Evolutionary conservation across 352 stramenopile genomes (phyloP).

Genomic region (Globisporangium radiosum): DNA sequence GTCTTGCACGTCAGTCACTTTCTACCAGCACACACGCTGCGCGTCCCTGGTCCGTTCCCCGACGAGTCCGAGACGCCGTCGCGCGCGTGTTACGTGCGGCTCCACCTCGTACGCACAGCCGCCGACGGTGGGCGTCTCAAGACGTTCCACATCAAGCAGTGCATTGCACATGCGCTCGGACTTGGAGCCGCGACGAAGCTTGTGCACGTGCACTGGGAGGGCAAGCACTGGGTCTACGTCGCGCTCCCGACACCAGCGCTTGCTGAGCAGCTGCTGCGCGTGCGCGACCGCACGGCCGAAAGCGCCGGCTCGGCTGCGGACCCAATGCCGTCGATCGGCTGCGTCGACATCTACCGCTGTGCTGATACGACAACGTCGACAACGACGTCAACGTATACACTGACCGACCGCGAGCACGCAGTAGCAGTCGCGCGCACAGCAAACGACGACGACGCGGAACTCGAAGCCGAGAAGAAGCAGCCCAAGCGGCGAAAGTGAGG

Average conservation of each 20-base stretch:
- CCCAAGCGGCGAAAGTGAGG: slow-evolving; percentile 4
- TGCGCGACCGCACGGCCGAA: slow-evolving; percentile 25
- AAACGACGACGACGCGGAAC: slow-evolving; percentile 1
- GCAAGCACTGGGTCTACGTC: slow-evolving; percentile 40
- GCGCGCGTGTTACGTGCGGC: slow-evolving; percentile 42
- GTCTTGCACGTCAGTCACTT: slow-evolving; percentile 59
- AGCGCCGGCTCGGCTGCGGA: slow-evolving; percentile 32
- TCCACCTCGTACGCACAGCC: slow-evolving; percentile 49
- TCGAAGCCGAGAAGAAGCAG: slow-evolving; percentile 8
- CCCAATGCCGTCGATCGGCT: slow-evolving; percentile 58
- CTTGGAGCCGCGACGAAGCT: slow-evolving; percentile 27
- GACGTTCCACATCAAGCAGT: slow-evolving; percentile 74
- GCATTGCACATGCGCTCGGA: slow-evolving; percentile 42
- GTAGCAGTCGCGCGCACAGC: not conserved
- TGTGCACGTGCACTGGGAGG: slow-evolving; percentile 47
- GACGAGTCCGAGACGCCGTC: slow-evolving; percentile 34
- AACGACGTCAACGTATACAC: not conserved
- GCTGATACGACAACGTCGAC: not conserved
- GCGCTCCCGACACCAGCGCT: slow-evolving; percentile 31
- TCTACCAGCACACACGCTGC: slow-evolving; percentile 38
- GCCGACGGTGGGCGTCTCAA: slow-evolving; percentile 29
- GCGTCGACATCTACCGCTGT: slow-evolving; percentile 48
- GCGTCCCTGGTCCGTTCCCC: slow-evolving; percentile 39
- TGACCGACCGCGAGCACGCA: not conserved
- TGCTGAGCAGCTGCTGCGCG: slow-evolving; percentile 30